Percentiles rank a stretch among this genome's conserved stretches.
phyloP scores from a whole-genome alignment of 805 yeast species.

The Myxozyma lipomycoides region DNA sequence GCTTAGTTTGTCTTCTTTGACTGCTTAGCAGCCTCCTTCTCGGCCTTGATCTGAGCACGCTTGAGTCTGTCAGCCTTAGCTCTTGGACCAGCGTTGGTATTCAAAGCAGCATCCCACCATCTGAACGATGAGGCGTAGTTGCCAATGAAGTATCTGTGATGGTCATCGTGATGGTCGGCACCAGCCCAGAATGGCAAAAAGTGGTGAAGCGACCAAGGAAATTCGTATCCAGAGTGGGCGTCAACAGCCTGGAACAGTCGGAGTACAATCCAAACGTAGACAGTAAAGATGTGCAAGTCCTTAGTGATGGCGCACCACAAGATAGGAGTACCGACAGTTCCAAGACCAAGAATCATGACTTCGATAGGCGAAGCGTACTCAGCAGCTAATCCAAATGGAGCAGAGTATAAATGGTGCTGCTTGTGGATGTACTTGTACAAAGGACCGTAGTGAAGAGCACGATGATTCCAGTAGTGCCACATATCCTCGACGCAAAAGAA shows the following conservation, averaged over 20 bases:
- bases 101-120: constrained; percentile 87
- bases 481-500: constrained; percentile 86
- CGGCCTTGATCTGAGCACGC: constrained; percentile 49
- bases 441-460: constrained; percentile 80
- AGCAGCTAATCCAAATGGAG: constrained; percentile 95
- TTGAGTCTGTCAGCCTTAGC: constrained; percentile 68
- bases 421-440: constrained; percentile 93
- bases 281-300: constrained; percentile 82
- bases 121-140: constrained; percentile 93
- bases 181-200: constrained; percentile 62
- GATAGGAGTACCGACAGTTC: constrained; percentile 94
- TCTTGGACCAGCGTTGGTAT: constrained; percentile 86
- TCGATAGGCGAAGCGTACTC: constrained; percentile 97
- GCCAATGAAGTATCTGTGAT: constrained; percentile 93
- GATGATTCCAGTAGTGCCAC: constrained; percentile 97
- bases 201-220: constrained; percentile 93
- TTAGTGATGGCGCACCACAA: constrained; percentile 72
- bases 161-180: constrained; percentile 62
- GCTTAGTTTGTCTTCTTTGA: constrained; percentile 24
- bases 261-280: constrained; percentile 79
- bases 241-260: constrained; percentile 96
- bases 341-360: constrained; percentile 84
- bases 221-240: constrained; percentile 96
- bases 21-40: constrained; percentile 32
- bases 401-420: constrained; percentile 96